Evolutionary conservation across 2,329 filamentous ascomycete genomes (phyloP).

Genomic region (Harringtonia lauricola): DNA sequence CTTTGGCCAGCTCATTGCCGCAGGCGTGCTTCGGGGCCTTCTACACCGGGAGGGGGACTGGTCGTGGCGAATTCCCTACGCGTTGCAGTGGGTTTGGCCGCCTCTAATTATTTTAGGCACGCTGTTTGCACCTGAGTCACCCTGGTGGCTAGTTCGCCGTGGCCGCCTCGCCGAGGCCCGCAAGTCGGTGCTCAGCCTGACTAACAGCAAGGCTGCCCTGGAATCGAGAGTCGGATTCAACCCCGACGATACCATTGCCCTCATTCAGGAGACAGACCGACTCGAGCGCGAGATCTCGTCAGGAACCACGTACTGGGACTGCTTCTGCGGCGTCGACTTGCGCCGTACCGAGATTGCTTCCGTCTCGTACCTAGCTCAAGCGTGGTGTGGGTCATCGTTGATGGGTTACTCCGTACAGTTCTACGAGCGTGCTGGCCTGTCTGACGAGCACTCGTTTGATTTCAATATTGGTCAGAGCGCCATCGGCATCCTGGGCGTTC

Average conservation of each 20-base stretch:
- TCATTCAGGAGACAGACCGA: slow-evolving; percentile 47
- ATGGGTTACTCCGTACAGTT: slow-evolving; percentile 36
- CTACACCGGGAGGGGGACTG: slow-evolving; percentile 9
- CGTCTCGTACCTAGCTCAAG: slow-evolving; percentile 20
- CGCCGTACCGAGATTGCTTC: slow-evolving; percentile 42
- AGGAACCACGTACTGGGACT: slow-evolving; percentile 39
- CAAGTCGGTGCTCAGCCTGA: slow-evolving; percentile 27
- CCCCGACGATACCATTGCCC: slow-evolving; percentile 26
- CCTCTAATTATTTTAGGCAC: slow-evolving; percentile 3
- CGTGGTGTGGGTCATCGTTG: slow-evolving; percentile 34
- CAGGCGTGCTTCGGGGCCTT: slow-evolving; percentile 7
- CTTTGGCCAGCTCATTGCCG: slow-evolving; percentile 9
- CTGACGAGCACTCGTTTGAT: slow-evolving; percentile 17
- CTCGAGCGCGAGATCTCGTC: slow-evolving; percentile 39
- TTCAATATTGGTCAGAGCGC: background rate
- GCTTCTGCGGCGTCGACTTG: slow-evolving; percentile 35
- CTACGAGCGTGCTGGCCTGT: slow-evolving; percentile 30
- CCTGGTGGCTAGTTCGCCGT: slow-evolving; percentile 22
- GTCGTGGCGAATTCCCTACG: slow-evolving; percentile 8
- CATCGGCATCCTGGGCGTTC: too few relatives aligned
- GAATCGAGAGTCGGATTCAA: too few relatives aligned
- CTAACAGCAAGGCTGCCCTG: slow-evolving; percentile 11
- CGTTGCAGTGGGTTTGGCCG: slow-evolving; percentile 7
- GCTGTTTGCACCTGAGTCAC: slow-evolving; percentile 7
- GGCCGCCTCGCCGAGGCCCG: slow-evolving; percentile 30